Evolutionary conservation across 2,329 filamentous ascomycete genomes (phyloP).

Genomic region (Aspergillus fijiensis): DNA sequence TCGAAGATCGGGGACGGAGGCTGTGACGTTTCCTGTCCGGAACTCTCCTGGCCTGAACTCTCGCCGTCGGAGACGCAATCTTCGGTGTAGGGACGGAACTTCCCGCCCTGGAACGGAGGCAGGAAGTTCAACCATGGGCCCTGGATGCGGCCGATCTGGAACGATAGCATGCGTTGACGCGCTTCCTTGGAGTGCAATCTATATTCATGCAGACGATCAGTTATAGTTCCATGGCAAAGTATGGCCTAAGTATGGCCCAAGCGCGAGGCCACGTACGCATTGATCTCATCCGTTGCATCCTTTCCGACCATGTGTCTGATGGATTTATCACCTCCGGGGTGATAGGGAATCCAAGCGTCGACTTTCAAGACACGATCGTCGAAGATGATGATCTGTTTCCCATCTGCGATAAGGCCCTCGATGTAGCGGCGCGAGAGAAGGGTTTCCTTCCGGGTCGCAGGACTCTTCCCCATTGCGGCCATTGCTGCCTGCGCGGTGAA

Average conservation of each 20-base stretch:
- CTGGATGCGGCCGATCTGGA: conserved; percentile 78
- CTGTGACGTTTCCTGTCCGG: conserved; percentile 56
- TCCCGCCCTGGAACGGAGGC: conserved; percentile 87
- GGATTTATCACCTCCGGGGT: conserved; percentile 87
- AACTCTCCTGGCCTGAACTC: conserved; percentile 42
- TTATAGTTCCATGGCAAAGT: background rate
- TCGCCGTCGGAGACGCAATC: conserved; percentile 38
- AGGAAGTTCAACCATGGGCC: conserved; percentile 83
- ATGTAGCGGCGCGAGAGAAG: conserved; percentile 64
- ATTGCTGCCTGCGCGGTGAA: conserved; percentile 6
- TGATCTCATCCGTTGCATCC: conserved; percentile 93
- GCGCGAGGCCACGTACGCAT: conserved; percentile 62
- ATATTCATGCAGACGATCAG: conserved; percentile 17
- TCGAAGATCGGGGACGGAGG: conserved; percentile 61
- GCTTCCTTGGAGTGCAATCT: conserved; percentile 83
- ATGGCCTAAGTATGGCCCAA: conserved; percentile 14
- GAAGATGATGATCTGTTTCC: conserved; percentile 75
- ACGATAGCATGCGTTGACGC: conserved; percentile 72
- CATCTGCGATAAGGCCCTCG: conserved; percentile 80
- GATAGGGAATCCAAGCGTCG: conserved; percentile 83
- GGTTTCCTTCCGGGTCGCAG: conserved; percentile 44
- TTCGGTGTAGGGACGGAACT: conserved; percentile 60
- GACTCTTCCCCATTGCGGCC: conserved; percentile 8
- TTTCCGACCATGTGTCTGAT: conserved; percentile 91
- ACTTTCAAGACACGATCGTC: conserved; percentile 80